A percentile compares a stretch with the other conserved stretches of the same genome.
phyloP scores from a whole-genome alignment of 2,329 filamentous ascomycete species.

The Aspergillus thermomutatus region DNA sequence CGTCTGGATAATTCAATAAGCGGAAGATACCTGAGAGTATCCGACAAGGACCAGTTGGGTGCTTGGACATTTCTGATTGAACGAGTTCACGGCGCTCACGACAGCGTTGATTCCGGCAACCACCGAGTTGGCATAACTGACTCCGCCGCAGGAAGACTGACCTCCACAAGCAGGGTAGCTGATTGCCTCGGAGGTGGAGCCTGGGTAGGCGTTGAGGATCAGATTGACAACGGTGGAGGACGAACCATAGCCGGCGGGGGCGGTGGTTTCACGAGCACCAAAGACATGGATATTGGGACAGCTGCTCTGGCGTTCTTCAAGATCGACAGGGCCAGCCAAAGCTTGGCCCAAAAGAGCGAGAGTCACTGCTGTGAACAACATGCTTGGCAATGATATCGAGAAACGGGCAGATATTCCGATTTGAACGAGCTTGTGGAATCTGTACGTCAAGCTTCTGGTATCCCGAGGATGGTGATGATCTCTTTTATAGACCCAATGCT shows the following conservation, averaged over 20 bases:
- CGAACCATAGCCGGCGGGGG: slow-evolving; percentile 50
- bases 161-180: slow-evolving; percentile 63
- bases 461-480: not conserved
- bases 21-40: slow-evolving; percentile 54
- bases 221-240: slow-evolving; percentile 50
- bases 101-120: slow-evolving; percentile 57
- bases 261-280: slow-evolving; percentile 52
- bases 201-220: slow-evolving; percentile 47
- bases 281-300: slow-evolving; percentile 51
- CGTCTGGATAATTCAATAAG: not conserved
- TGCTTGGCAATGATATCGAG: not conserved
- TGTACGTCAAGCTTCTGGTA: not conserved
- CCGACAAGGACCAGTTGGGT: slow-evolving; percentile 60
- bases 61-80: slow-evolving; percentile 55
- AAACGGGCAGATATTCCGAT: not conserved
- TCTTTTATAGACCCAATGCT: not conserved
- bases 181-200: slow-evolving; percentile 55
- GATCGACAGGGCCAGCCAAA: slow-evolving; percentile 2
- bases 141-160: slow-evolving; percentile 55
- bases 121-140: slow-evolving; percentile 59
- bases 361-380: not conserved
- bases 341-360: not conserved
- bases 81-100: slow-evolving; percentile 57
- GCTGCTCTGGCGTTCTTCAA: slow-evolving; percentile 16
- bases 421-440: not conserved